These are phyloP conservation scores for Nitzschia inconspicua DNA, from an alignment of 108 stramenopile genomes.

Conservation along the genomic window DNA sequence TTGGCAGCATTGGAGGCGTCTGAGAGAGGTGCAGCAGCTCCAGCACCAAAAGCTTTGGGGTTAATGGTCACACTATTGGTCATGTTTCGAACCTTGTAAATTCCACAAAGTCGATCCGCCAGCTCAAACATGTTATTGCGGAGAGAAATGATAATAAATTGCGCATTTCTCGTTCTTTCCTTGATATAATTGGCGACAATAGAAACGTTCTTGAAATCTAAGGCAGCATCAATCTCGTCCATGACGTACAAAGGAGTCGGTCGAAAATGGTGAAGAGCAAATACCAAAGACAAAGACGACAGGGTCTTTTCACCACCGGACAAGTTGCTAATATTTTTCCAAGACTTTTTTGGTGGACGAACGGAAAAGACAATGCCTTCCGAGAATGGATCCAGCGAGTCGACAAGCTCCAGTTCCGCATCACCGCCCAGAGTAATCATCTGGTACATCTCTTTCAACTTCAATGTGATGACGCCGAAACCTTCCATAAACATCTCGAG, in stretches of 20 bases:
- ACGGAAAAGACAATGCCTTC: conserved; percentile 98
- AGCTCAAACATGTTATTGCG: conserved; percentile 99
- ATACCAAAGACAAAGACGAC: conserved; percentile 96
- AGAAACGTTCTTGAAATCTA: conserved; percentile 99
- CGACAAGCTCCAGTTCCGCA: conserved; percentile 98
- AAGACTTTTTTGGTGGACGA: conserved; percentile 97
- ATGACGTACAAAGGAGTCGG: conserved; percentile 99
- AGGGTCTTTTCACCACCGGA: conserved; percentile 99
- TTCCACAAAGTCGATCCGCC: conserved; percentile 96
- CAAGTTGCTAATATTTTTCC: conserved; percentile 98
- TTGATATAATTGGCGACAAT: conserved; percentile 99
- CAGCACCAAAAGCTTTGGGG: conserved; percentile 53
- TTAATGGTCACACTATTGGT: conserved; percentile 98
- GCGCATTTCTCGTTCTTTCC: conserved; percentile 97
- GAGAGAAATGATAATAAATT: conserved; percentile 98
- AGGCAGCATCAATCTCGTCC: conserved; percentile 99
- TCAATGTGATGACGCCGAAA: conserved; percentile 92
- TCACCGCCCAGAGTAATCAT: conserved; percentile 99
- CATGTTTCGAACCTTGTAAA: conserved; percentile 97
- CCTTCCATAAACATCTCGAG: conserved; percentile 99
- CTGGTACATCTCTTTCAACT: conserved; percentile 99
- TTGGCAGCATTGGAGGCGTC: not conserved
- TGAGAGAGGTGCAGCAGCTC: not conserved
- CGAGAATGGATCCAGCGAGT: conserved; percentile 98
- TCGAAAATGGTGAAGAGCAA: conserved; percentile 99